Evolutionary conservation across 2,329 filamentous ascomycete species (phyloP).

Genomic region (Byssoonygena ceratinophila): DNA sequence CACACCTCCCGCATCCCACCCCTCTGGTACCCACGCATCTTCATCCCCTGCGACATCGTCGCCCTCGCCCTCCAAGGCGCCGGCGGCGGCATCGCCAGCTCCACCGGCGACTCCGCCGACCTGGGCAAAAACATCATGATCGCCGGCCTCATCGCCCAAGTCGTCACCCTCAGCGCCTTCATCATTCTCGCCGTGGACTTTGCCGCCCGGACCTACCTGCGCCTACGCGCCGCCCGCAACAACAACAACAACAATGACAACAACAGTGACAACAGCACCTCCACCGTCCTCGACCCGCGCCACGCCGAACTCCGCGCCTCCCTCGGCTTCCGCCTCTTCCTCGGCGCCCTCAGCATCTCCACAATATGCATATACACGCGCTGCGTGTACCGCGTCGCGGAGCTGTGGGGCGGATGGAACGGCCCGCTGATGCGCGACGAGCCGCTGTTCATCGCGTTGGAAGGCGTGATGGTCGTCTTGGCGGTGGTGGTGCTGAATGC

Average conservation of each 20-base stretch:
- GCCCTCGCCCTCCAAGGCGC: conserved; percentile 51
- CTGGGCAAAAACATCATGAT: conserved; percentile 54
- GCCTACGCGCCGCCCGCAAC: conserved; percentile 14
- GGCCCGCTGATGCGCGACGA: conserved; percentile 42
- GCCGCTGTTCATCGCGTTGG: conserved; percentile 42
- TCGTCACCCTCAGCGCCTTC: conserved; percentile 48
- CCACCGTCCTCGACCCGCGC: conserved; percentile 10
- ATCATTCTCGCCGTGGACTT: conserved; percentile 44
- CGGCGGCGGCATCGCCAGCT: conserved; percentile 47
- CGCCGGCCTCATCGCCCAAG: conserved; percentile 53
- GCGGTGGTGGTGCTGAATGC: conserved; percentile 38
- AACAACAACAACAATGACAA: too few species aligned
- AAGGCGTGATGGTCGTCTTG: conserved; percentile 45
- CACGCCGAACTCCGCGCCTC: conserved; percentile 18
- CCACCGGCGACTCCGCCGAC: conserved; percentile 33
- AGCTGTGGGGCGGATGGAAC: conserved; percentile 40
- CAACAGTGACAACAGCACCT: too few species aligned
- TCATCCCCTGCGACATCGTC: conserved; percentile 53
- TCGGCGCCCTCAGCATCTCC: conserved; percentile 31
- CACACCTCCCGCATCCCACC: conserved; percentile 27
- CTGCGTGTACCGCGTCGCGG: conserved; percentile 42
- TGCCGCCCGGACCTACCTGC: conserved; percentile 21
- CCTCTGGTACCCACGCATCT: conserved; percentile 33
- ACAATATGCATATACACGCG: conserved; percentile 40
- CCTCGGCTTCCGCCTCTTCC: conserved; percentile 31